Percentiles rank a stretch among this genome's conserved stretches.
Conservation (phyloP, 495 filamentous ascomycete genomes). For the Penicillium alfredii region DNA sequence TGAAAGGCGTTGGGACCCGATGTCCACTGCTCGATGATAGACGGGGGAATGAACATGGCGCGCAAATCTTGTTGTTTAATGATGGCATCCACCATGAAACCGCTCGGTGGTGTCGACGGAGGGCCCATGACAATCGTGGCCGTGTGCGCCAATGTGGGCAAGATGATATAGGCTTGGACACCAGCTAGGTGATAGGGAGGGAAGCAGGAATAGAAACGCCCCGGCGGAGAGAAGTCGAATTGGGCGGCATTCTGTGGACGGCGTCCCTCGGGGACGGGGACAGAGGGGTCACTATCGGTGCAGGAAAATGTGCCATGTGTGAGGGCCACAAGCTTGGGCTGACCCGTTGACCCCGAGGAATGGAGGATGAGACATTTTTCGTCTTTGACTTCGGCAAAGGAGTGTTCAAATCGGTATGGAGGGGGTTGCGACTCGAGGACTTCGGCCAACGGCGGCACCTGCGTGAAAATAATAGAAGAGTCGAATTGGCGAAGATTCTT, state of each 20-base stretch:
- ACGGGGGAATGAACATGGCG: slow-evolving; percentile 19
- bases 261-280: slow-evolving; percentile 19
- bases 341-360: slow-evolving; percentile 17
- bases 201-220: slow-evolving; percentile 20
- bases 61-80: slow-evolving; percentile 17
- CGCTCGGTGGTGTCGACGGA: slow-evolving; percentile 19
- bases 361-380: slow-evolving; percentile 12
- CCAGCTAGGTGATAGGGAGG: slow-evolving; percentile 25
- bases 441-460: slow-evolving; percentile 10
- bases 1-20: slow-evolving; percentile 11
- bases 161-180: slow-evolving; percentile 3
- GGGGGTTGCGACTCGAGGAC: slow-evolving; percentile 3
- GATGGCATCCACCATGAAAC: slow-evolving; percentile 12
- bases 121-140: slow-evolving; percentile 22
- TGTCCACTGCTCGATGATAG: slow-evolving; percentile 21
- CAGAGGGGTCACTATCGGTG: slow-evolving; percentile 24
- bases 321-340: slow-evolving; percentile 21
- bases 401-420: slow-evolving; percentile 6
- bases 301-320: slow-evolving; percentile 22
- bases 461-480: slow-evolving; percentile 11
- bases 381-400: slow-evolving; percentile 7
- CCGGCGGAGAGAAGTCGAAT: slow-evolving; percentile 19
- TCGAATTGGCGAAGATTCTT: slow-evolving; percentile 13
- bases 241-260: slow-evolving; percentile 16
- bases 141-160: slow-evolving; percentile 10